Base-by-base conservation (phyloP, 2,329 filamentous ascomycete genomes). In the Cephalotrichum gorgonifer region DNA sequence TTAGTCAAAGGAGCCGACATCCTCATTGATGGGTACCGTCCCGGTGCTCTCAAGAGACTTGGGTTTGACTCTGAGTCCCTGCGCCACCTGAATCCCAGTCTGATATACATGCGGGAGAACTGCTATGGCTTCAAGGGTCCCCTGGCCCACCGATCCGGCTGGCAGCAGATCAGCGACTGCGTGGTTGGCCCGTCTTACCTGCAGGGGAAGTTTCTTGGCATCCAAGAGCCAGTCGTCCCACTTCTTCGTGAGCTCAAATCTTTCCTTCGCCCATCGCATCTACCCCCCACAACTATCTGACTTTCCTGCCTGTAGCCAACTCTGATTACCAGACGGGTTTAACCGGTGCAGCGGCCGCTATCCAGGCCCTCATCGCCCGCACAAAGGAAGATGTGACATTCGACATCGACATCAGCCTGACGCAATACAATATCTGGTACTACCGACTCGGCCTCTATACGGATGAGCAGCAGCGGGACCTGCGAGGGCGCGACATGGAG, bases 81-180 rank as follows among this genome's bases (percentile, higher is more conserved):
- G 74, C 26, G 56, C 72, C 4, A 63, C 71, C 6, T 49, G 73
- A 39, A 65, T 62, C 2, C 30, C 4, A 6, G 30, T 62, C 62
- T 75, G 22, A 63, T 77, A 17, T 67, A 73, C 42, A 67, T 71
- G 3, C 60, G 68, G 3, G 74, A 76, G 59, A 76, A 77, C 53
- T 76, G 72, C 56, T 78, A 75, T 52, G 74, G 75, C 0, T 76
- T 67, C 64, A 55, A 74, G 45, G 74, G 73, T 0, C 69, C 69
- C 0, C 73, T 69, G 68, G 57, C 60, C 8, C 59, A 67, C 27
- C 60, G 73, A 4, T 69, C 62, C 33, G 74, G 74, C 1, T 78
- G 73, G 73, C 74, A 78, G 58, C 72, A 75, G 55, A 75, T 77
- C 49, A 68, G 64, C 27, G 72, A 77, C 55, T 66, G 62, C 54